Base-by-base conservation (phyloP, 2,329 filamentous ascomycete species). In the Arthrinium puccinioides region DNA sequence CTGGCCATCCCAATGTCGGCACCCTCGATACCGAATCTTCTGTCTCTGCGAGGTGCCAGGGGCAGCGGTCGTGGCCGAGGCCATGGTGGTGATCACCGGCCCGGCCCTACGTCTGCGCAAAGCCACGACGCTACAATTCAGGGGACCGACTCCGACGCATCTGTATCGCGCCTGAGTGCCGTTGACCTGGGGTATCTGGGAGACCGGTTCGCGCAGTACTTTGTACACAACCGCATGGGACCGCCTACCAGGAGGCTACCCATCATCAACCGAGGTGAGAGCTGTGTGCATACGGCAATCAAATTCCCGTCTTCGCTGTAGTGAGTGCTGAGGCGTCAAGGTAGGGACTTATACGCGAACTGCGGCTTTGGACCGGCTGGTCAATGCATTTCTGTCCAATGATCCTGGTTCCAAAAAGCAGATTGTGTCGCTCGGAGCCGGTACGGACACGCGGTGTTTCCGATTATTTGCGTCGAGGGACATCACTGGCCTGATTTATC, bases 301-400 rank as follows among this genome's bases (percentile, higher is more conserved):
- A 14, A n/a, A 13, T 20, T 20, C 21, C 24, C 32, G 14, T 21
- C 8, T 18, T 40, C 38, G 38, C 42, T 43, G 36, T 42, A 46
- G 37, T 43, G 39, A 43, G 42, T 50, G 51, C 49, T 53, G 44
- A 51, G 40, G 39, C 38, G 13, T 29, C 46, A 31, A 40, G 36
- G 33, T 47, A 90, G 88, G 88, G 36, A 97, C 90, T n/a, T 97
- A 96, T 54, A 83, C 89, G 16, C 81, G 92, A 43, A 96, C 89
- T 8, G 76, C 74, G 5, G 86, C 85, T 18, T 80, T 98, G 45
- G 88, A 98, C 61, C 67, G 62, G 10, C 75, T 98, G 1, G 76
- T 97, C 27, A 59, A 75, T 36, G 68, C 66, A 7, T 97, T 97
- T 52, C 67, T 97, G 10, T 57, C 64, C 4, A 51, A 56, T 9